Conservation (phyloP, 2,329 filamentous ascomycete genomes). For the Monilinia polystroma region DNA sequence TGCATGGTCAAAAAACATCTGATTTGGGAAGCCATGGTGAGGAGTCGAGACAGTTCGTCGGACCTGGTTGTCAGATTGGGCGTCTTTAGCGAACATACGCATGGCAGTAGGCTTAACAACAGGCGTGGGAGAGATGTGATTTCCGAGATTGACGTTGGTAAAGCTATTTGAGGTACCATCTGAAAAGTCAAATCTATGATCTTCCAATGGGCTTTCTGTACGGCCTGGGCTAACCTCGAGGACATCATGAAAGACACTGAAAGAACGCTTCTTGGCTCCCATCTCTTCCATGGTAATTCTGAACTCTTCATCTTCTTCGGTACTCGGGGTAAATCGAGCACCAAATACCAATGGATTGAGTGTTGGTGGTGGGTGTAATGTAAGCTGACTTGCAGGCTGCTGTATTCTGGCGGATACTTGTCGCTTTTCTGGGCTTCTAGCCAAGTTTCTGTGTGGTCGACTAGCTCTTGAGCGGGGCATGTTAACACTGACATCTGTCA, state of each 20-base stretch:
- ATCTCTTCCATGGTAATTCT: slow-evolving; percentile 35
- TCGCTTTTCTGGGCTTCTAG: slow-evolving; percentile 30
- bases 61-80: slow-evolving; percentile 24
- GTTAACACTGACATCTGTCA: slow-evolving; percentile 34
- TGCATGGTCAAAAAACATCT: slow-evolving; percentile 34
- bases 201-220: slow-evolving; percentile 40
- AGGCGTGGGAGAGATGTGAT: slow-evolving; percentile 34
- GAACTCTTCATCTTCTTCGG: slow-evolving; percentile 40
- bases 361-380: slow-evolving; percentile 26
- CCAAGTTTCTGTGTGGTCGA: slow-evolving; percentile 25
- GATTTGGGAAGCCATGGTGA: slow-evolving; percentile 34
- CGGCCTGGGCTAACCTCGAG: slow-evolving; percentile 36
- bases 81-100: slow-evolving; percentile 33
- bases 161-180: slow-evolving; percentile 32
- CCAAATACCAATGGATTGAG: slow-evolving; percentile 34
- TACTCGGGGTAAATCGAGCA: slow-evolving; percentile 30
- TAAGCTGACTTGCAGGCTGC: slow-evolving; percentile 20
- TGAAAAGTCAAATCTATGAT: slow-evolving; percentile 37
- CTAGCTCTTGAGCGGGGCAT: slow-evolving; percentile 31
- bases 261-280: slow-evolving; percentile 35
- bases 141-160: slow-evolving; percentile 23
- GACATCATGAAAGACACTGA: slow-evolving; percentile 38
- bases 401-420: slow-evolving; percentile 19
- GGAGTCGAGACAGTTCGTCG: slow-evolving; percentile 28
- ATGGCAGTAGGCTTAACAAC: slow-evolving; percentile 29